Percentiles rank a stretch among this genome's conserved stretches.
These are phyloP conservation scores for Astrothelium subdiscretum DNA, from an alignment of 495 filamentous ascomycete species.

Conservation along the genomic window DNA sequence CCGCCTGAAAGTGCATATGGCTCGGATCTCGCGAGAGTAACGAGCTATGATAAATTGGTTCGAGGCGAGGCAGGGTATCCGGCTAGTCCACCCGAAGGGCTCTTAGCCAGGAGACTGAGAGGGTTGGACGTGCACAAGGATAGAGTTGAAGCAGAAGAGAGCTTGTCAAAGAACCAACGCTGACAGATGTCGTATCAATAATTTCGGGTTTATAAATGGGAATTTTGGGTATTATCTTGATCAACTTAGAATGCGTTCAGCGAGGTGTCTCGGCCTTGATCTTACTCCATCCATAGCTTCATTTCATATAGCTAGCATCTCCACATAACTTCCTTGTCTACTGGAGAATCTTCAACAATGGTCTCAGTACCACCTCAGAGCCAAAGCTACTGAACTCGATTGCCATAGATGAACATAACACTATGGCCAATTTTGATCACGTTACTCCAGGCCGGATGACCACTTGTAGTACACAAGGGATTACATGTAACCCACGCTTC, in stretches of 20 bases:
- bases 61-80: conserved; percentile 54
- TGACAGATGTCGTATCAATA: neutral
- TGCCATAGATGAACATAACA: no score
- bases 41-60: conserved; percentile 53
- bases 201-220: neutral
- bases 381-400: no score
- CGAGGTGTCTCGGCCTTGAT: neutral
- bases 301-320: no score
- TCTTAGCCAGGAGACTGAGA: conserved; percentile 24
- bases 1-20: conserved; percentile 2
- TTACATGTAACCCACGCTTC: no score
- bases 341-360: no score
- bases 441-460: no score
- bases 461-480: no score
- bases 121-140: conserved; percentile 22
- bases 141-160: neutral
- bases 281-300: neutral
- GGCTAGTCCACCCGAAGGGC: conserved; percentile 14
- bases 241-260: neutral
- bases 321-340: no score
- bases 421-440: no score
- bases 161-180: neutral
- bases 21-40: conserved; percentile 34
- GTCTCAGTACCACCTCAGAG: no score
- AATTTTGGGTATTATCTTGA: neutral